Percentiles rank a stretch among this genome's conserved stretches.
phyloP scores from a whole-genome alignment of 2,329 filamentous ascomycete genomes.

The Orbilia ellipsospora region DNA sequence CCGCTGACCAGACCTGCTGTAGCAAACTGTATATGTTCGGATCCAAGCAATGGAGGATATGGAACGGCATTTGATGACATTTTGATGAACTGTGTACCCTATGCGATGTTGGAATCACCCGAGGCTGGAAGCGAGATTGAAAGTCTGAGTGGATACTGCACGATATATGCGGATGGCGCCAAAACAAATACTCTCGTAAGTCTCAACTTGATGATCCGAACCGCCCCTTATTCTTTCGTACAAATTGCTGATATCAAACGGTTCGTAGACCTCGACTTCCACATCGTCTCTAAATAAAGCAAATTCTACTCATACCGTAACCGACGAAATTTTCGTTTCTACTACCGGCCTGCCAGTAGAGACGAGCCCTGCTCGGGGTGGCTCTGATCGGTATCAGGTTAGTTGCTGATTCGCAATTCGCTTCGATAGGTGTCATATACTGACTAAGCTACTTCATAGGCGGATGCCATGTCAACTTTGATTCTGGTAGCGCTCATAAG shows the following conservation, averaged over 20 bases:
- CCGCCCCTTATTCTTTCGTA: background rate
- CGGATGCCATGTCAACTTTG: too few species aligned
- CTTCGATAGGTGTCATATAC: too few species aligned
- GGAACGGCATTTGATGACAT: conserved; percentile 34
- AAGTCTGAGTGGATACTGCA: conserved; percentile 44
- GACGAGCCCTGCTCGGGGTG: conserved; percentile 16
- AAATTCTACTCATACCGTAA: conserved; percentile 31
- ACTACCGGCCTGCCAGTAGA: conserved; percentile 28
- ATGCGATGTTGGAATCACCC: conserved; percentile 40
- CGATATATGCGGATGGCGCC: conserved; percentile 33
- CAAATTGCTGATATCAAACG: background rate
- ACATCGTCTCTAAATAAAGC: background rate
- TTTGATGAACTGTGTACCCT: conserved; percentile 35
- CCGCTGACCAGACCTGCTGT: conserved; percentile 30
- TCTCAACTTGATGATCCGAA: background rate
- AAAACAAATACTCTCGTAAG: conserved; percentile 38
- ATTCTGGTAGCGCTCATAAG: too few species aligned
- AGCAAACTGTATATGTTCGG: conserved; percentile 40
- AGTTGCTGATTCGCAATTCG: background rate
- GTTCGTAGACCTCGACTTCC: conserved; percentile 22
- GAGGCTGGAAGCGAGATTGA: conserved; percentile 37
- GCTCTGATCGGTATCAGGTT: conserved; percentile 14
- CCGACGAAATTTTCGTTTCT: conserved; percentile 34
- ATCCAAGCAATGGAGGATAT: conserved; percentile 30
- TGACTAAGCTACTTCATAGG: too few species aligned